Evolutionary conservation across 2,329 filamentous ascomycete species (phyloP), one percentile per base, ranked within the genome.

Genomic region (Ophiocordyceps polyrhachis-furcata): DNA sequence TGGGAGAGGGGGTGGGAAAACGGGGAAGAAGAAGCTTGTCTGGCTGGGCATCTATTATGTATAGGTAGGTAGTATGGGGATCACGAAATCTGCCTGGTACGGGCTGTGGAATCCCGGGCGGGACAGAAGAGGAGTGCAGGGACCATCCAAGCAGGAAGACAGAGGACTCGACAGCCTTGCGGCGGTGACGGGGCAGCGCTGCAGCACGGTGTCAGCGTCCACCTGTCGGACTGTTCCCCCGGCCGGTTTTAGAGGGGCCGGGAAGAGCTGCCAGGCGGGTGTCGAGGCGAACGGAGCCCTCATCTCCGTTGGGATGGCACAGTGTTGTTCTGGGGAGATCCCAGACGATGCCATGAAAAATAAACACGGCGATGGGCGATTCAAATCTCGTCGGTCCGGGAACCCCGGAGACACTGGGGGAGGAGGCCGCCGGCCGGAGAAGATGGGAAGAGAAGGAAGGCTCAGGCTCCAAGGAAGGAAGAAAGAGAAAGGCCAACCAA

Each of bases 31-130:
- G 23, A 42, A 42, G 41, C 41, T 42, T 42, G 41, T 23, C 19
- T 40, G 31, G 45, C 40, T 35, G 12, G 19, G 31, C 42, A 42
- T 21, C 40, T 44, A 43, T 43, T 45, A 43, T 47, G n/a, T n/a
- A n/a, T n/a, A n/a, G n/a, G n/a, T n/a, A n/a, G n/a, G n/a, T n/a
- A n/a, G n/a, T n/a, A 47, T 47, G 46, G 35, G 43, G 25, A 43
- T 45, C 43, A 23, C 28, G 43, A 43, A 32, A 9, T 28, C 41
- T 41, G 38, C 14, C 28, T 20, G 35, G 42, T 29, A 21, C 42
- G 38, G 45, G 29, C 19, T 41, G 25, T 43, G 28, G 29, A 42
- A 47, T 45, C 41, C 46, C 21, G 28, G 46, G 43, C 32, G 31
- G 41, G 37, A 40, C 31, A 20, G 31, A n/a, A 37, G 43, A 7